Percentiles rank a stretch among this genome's conserved stretches.
phyloP scores from a whole-genome alignment of 805 yeast species.

The Saccharomycopsis fodiens region DNA sequence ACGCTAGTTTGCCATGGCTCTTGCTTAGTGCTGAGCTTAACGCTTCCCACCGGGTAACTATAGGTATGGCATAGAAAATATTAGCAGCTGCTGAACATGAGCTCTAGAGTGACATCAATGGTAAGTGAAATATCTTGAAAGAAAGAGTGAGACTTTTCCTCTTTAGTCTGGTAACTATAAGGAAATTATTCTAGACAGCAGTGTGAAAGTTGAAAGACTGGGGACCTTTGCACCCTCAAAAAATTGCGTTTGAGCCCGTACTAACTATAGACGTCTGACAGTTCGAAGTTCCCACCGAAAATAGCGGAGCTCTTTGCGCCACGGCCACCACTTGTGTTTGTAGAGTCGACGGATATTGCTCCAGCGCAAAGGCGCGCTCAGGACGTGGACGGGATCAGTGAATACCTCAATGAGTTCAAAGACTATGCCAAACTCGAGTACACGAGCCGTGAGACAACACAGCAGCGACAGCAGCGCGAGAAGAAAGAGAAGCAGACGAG shows the following conservation, averaged over 20 bases:
- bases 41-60: no score
- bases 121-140: no score
- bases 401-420: conserved; percentile 23
- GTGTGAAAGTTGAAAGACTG: background rate
- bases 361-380: conserved; percentile 38
- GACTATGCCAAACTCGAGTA: conserved; percentile 23
- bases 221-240: conserved; percentile 6
- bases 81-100: no score
- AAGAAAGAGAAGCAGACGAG: conserved; percentile 21
- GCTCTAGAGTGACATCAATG: no score
- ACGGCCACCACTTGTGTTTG: conserved; percentile 39
- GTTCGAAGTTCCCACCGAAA: conserved; percentile 25
- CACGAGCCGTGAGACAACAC: conserved; percentile 28
- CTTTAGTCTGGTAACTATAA: no score
- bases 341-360: conserved; percentile 39
- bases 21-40: no score
- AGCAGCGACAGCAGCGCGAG: conserved; percentile 26
- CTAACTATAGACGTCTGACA: conserved; percentile 24
- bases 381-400: conserved; percentile 36
- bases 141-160: no score
- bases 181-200: background rate
- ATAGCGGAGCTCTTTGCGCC: conserved; percentile 50
- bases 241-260: conserved; percentile 9
- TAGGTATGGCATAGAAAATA: no score
- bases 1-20: no score